A percentile compares a stretch with the other conserved stretches of the same genome.
Conservation (phyloP, 495 filamentous ascomycete genomes). For the Lasiosphaeris hirsuta region DNA sequence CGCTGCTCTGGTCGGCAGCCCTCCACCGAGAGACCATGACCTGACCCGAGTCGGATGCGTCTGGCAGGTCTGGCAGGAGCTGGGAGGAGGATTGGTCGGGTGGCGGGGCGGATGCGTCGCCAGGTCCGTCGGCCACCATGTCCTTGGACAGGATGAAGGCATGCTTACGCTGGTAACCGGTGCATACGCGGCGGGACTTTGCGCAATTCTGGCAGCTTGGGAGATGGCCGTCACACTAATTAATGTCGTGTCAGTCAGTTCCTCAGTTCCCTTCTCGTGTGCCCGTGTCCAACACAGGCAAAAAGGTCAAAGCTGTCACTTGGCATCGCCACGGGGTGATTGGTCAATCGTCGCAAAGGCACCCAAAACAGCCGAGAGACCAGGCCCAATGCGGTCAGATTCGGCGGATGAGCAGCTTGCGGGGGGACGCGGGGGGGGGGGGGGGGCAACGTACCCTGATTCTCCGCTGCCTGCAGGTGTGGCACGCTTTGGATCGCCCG, state of each 20-base stretch:
- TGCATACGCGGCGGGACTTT: constrained; percentile 1
- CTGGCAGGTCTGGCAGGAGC: not conserved
- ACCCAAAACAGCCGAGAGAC: no score
- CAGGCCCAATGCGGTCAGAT: not conserved
- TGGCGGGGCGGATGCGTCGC: no score
- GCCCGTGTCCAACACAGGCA: no score
- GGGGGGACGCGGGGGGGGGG: not conserved
- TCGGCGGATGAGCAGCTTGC: not conserved
- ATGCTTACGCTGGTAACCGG: not conserved
- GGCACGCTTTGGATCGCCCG: constrained; percentile 3
- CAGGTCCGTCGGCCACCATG: not conserved
- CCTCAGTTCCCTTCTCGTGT: not conserved
- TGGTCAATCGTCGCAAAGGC: no score
- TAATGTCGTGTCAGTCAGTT: not conserved
- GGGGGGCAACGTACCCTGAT: not conserved
- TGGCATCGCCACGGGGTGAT: no score
- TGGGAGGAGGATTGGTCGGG: no score
- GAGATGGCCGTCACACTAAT: not conserved
- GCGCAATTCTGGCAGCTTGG: not conserved
- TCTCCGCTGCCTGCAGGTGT: constrained; percentile 5
- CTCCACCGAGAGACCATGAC: constrained; percentile 6
- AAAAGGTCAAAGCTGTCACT: no score
- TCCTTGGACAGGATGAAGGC: not conserved
- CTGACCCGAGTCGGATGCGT: not conserved
- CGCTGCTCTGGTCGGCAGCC: not conserved